Evolutionary conservation across 2,329 filamentous ascomycete genomes (phyloP), one percentile per base, ranked within the genome.

Genomic region (Fusarium sp.): DNA sequence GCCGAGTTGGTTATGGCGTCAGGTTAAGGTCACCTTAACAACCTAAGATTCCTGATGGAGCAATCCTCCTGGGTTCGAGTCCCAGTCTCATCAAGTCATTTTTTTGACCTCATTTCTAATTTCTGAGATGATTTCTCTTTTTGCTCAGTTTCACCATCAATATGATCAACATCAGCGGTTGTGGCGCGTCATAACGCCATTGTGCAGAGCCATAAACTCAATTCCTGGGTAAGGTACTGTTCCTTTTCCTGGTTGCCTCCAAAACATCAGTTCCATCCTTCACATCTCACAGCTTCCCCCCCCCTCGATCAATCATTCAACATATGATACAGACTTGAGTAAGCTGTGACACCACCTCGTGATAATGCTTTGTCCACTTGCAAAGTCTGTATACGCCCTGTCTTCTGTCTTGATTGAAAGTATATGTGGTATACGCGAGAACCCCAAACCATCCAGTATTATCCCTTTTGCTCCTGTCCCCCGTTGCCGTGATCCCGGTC

Each of bases 11-110:
- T 78, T 78, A 78, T 78, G 76, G 76, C 76, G 76, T 68, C 76
- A 77, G 76, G 76, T 77, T 77, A 77, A 77, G 76, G 76, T 77
- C 14, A 76, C 76, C 74, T 77, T 76, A 74, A 75, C 72, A 75
- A 45, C 67, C 72, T 63, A 68, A 66, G 23, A 54, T 74, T 77
- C 76, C 76, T 77, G 76, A 64, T 78, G 76, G 76, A 78, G 76
- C 76, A 78, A 78, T 78, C 76, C 76, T 78, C 76, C 76, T 78
- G 76, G 76, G 76, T 78, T 78, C 76, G 76, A 78, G 68, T 78
- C 76, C 76, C 76, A 78, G 76, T 78, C 76, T 78, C 72, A 78
- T 78, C 76, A 78, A 2, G 30, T 25, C 8, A 57, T 78, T 75
- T 77, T 75, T 32, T 59, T 65, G 34, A 1, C 45, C 18, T 6